Evolutionary conservation across 345 rosid species (phyloP), one percentile per base, ranked within the genome.

Genomic region (Murraya koenigii): DNA sequence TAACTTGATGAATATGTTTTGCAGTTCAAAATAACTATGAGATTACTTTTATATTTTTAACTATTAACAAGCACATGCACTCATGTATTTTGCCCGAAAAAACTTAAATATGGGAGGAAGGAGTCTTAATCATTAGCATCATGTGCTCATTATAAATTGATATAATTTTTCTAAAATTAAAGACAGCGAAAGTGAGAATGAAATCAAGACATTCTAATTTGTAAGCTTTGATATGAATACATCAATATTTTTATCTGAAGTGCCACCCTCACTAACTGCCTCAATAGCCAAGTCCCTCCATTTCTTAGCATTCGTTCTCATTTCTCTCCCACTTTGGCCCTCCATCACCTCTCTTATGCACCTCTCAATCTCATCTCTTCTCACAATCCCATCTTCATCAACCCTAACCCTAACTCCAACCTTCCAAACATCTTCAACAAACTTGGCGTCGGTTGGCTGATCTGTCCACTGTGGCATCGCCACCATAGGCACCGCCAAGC

Each of bases 191-290:
- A n/a, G 2, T n/a, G 62, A 22, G 8, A 58, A 58, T 7, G 9
- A n/a, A 9, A 58, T 58, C 19, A 26, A 9, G 26, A 60, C 13
- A 60, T 23, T 60, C 32, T 60, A 26, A 23, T 20, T 7, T 52
- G 54, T 1, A n/a, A 83, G 11, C 30, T 66, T 49, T 1, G 79
- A 75, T 26, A 87, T 86, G 77, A 90, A 89, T 67, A 85, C 82
- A 14, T 86, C 69, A 2, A 88, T 80, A 59, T 78, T 83, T 71
- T 77, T 77, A 49, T 90, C 89, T 4, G 94, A 90, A 74, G 76
- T 92, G 69, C 91, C 91, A 23, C 86, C 93, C 74, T 84, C 82
- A 36, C 41, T 22, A 4, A 72, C 75, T 33, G 83, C 86, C 63
- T 83, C 75, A 10, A 73, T 35, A 23, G 80, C 80, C 69, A 78